Conservation (phyloP, 306 rosid genomes). For the Hippophae tibetana region DNA sequence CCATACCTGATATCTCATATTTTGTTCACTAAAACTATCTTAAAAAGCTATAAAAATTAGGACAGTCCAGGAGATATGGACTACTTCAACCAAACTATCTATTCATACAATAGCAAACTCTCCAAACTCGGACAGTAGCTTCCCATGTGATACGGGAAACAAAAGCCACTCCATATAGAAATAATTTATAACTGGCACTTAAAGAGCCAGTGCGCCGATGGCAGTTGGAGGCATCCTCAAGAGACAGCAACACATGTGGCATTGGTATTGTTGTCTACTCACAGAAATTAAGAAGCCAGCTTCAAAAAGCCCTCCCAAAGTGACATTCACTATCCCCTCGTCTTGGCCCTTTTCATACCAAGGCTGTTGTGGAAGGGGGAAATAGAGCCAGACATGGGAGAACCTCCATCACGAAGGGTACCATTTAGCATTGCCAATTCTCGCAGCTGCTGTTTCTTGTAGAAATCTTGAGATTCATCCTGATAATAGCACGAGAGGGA, state of each 20-base stretch:
- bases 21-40: constrained; percentile 28
- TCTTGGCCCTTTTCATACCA: constrained; percentile 98
- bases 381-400: constrained; percentile 89
- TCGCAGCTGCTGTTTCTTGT: constrained; percentile 93
- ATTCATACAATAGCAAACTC: constrained; percentile 31
- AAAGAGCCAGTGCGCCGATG: constrained; percentile 72
- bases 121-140: constrained; percentile 31
- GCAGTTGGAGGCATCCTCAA: constrained; percentile 46
- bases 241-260: constrained; percentile 45
- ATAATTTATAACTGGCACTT: constrained; percentile 50
- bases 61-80: constrained; percentile 29
- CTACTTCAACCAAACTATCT: constrained; percentile 38
- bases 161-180: constrained; percentile 57
- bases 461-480: constrained; percentile 97
- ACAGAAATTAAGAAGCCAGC: constrained; percentile 44
- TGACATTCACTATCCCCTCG: constrained; percentile 56
- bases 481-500: constrained; percentile 17
- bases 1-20: constrained; percentile 12
- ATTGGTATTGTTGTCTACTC: constrained; percentile 34
- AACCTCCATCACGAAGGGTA: constrained; percentile 88
- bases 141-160: constrained; percentile 33
- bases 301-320: constrained; percentile 35
- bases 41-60: constrained; percentile 24
- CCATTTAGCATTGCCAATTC: constrained; percentile 92
- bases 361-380: constrained; percentile 90